A percentile compares a stretch with the other conserved stretches of the same genome.
Conservation (phyloP, 805 yeast genomes). For the Sungouiozyma intestinalis region DNA sequence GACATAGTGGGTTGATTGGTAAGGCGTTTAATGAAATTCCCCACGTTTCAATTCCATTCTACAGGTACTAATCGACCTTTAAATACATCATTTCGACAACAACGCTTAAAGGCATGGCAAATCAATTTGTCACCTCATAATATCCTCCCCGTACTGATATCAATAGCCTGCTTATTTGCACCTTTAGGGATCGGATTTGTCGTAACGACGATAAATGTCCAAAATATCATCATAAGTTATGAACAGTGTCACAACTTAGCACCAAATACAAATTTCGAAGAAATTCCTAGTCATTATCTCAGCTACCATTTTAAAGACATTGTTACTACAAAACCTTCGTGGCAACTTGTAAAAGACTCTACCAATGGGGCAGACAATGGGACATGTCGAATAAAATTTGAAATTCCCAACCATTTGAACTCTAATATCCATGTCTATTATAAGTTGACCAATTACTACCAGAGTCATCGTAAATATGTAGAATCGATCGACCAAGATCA, state of each 20-base stretch:
- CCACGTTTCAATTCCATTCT: neutral
- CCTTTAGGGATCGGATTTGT: slow-evolving; percentile 84
- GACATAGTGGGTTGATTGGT: no score
- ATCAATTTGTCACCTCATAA: slow-evolving; percentile 88
- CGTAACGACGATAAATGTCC: slow-evolving; percentile 61
- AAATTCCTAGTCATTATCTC: slow-evolving; percentile 52
- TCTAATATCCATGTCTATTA: slow-evolving; percentile 73
- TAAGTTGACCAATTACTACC: slow-evolving; percentile 80
- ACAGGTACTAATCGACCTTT: slow-evolving; percentile 40
- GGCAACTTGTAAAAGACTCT: slow-evolving; percentile 45
- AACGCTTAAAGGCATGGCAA: slow-evolving; percentile 51
- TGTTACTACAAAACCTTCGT: slow-evolving; percentile 36
- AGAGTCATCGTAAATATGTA: slow-evolving; percentile 90
- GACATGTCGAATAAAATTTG: slow-evolving; percentile 59
- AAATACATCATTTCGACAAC: slow-evolving; percentile 73
- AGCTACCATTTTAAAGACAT: slow-evolving; percentile 48
- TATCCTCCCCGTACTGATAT: slow-evolving; percentile 74
- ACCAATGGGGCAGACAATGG: slow-evolving; percentile 25
- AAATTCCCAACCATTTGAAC: slow-evolving; percentile 56
- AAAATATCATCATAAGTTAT: slow-evolving; percentile 63
- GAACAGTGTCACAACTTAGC: slow-evolving; percentile 53
- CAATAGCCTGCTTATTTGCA: slow-evolving; percentile 68
- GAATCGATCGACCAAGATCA: slow-evolving; percentile 74
- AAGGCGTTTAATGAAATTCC: neutral
- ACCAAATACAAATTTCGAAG: slow-evolving; percentile 30